phyloP scores from a whole-genome alignment of 108 stramenopile species.

The Cyclotella choctawhatcheeana region DNA sequence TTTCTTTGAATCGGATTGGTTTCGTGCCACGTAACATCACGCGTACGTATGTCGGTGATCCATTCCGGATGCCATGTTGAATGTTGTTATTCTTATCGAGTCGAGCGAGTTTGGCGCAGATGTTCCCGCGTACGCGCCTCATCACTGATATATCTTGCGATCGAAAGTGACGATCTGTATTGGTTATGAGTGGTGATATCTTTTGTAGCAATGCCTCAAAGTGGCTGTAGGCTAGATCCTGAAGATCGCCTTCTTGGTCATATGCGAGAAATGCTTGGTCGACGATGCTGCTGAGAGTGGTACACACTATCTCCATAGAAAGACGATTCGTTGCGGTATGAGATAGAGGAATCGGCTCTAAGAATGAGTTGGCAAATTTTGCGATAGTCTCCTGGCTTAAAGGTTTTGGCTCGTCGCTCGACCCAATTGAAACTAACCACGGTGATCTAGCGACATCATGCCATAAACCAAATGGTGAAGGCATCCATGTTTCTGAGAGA shows the following conservation, averaged over 20 bases:
- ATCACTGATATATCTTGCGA: conserved; percentile 25
- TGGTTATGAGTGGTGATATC: conserved; percentile 52
- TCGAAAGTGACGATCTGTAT: conserved; percentile 25
- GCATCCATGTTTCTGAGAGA: conserved; percentile 72
- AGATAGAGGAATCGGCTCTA: conserved; percentile 55
- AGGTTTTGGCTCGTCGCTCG: conserved; percentile 50
- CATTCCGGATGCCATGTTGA: neutral
- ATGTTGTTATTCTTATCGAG: conserved; percentile 17
- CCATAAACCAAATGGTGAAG: conserved; percentile 77
- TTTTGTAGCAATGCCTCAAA: conserved; percentile 72
- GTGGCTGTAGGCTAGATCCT: conserved; percentile 67
- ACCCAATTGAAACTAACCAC: conserved; percentile 75
- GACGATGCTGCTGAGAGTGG: conserved; percentile 50
- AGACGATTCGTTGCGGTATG: conserved; percentile 25
- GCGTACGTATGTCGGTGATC: conserved; percentile 55
- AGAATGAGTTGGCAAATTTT: conserved; percentile 74
- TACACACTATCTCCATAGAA: conserved; percentile 59
- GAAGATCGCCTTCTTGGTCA: conserved; percentile 66
- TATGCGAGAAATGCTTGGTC: conserved; percentile 66
- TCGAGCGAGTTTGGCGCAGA: conserved; percentile 32
- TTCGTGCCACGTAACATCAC: conserved; percentile 73
- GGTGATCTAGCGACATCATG: conserved; percentile 63
- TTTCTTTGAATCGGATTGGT: conserved; percentile 76
- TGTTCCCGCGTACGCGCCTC: conserved; percentile 27
- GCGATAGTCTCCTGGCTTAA: conserved; percentile 72